phyloP scores from a whole-genome alignment of 768 basidiomycete genomes.

The Clathrus columnatus region DNA sequence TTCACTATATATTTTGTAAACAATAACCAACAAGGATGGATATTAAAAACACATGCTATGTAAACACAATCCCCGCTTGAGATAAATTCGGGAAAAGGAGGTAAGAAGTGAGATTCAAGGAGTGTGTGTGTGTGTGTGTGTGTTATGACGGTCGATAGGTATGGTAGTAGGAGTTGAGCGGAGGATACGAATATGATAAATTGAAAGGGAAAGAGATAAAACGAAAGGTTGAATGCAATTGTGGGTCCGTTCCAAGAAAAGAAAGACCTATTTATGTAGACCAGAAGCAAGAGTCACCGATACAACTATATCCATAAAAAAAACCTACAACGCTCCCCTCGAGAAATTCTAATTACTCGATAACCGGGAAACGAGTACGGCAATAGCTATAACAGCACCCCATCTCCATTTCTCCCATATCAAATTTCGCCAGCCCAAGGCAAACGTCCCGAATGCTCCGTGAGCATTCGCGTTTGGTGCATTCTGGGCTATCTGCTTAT shows the following conservation, averaged over 20 bases:
- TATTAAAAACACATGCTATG: neutral
- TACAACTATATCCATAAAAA: neutral
- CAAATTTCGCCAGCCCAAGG: conserved; percentile 53
- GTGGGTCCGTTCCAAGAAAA: neutral
- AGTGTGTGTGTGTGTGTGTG: no score
- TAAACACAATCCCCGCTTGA: neutral
- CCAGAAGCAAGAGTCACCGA: no score
- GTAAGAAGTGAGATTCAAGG: neutral
- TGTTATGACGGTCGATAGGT: no score
- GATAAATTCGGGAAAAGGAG: neutral
- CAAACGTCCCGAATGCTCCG: conserved; percentile 36
- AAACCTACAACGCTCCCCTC: neutral
- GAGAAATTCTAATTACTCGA: conserved; percentile 24
- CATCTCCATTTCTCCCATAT: conserved; percentile 82
- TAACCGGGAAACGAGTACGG: conserved; percentile 68
- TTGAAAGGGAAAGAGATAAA: neutral
- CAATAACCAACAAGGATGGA: neutral
- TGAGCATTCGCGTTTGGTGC: conserved; percentile 15
- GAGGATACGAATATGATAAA: neutral
- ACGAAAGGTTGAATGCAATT: neutral
- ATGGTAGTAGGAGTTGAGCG: no score
- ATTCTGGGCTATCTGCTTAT: conserved; percentile 3
- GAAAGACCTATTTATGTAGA: neutral
- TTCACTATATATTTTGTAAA: neutral
- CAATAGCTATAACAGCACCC: conserved; percentile 69